These are phyloP conservation scores for Debaryomycetaceae sp. DNA, from an alignment of 1,139 yeast species.

Conservation along the genomic window DNA sequence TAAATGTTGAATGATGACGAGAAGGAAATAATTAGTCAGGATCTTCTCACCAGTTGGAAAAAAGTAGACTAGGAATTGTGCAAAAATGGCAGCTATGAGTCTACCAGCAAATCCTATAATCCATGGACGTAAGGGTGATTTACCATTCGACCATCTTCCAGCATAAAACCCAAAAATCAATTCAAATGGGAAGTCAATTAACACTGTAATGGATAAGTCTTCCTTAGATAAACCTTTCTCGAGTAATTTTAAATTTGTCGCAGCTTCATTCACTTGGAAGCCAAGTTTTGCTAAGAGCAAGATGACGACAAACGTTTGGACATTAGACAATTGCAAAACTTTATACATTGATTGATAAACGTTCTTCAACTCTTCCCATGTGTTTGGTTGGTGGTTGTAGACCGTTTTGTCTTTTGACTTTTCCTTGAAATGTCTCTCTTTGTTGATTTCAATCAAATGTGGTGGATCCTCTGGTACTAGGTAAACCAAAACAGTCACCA, in stretches of 20 bases:
- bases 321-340: slow-evolving; percentile 71
- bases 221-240: slow-evolving; percentile 93
- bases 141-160: slow-evolving; percentile 88
- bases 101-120: slow-evolving; percentile 85
- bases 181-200: slow-evolving; percentile 95
- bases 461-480: slow-evolving; percentile 67
- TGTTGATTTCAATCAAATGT: slow-evolving; percentile 41
- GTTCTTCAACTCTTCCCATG: slow-evolving; percentile 27
- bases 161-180: slow-evolving; percentile 93
- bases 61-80: slow-evolving; percentile 66
- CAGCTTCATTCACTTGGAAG: slow-evolving; percentile 94
- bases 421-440: slow-evolving; percentile 33
- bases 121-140: slow-evolving; percentile 80
- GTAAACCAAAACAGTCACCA: slow-evolving; percentile 61
- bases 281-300: slow-evolving; percentile 84
- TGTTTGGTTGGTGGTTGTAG: slow-evolving; percentile 24
- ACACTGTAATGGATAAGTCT: slow-evolving; percentile 86
- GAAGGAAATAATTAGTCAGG: slow-evolving; percentile 48
- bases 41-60: slow-evolving; percentile 65
- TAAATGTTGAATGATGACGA: slow-evolving; percentile 78
- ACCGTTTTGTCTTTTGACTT: slow-evolving; percentile 22
- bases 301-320: slow-evolving; percentile 69
- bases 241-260: slow-evolving; percentile 85
- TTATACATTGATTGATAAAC: slow-evolving; percentile 78
- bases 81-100: slow-evolving; percentile 67